A percentile compares a stretch with the other conserved stretches of the same genome.
Evolutionary conservation across 2,329 filamentous ascomycete species (phyloP).

Genomic region (Fusarium coicis): DNA sequence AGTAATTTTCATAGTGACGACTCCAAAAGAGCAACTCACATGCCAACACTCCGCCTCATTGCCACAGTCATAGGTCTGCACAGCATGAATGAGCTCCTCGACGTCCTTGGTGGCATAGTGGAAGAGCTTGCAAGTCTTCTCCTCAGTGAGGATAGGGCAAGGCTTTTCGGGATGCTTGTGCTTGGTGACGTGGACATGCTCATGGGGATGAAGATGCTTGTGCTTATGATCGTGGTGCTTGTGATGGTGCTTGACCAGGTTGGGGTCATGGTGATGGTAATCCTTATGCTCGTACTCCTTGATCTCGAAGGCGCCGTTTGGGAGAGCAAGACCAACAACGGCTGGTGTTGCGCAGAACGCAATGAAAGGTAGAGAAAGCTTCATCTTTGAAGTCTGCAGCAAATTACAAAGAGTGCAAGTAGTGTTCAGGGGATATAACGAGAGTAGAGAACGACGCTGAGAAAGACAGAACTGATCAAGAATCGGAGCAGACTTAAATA

Average conservation of each 20-base stretch:
- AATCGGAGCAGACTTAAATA: slow-evolving; percentile 18
- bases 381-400: slow-evolving; percentile 34
- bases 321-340: slow-evolving; percentile 8
- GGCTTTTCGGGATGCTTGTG: slow-evolving; percentile 31
- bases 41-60: slow-evolving; percentile 42
- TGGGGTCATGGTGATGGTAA: slow-evolving; percentile 14
- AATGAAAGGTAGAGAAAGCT: slow-evolving; percentile 33
- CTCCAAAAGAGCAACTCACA: slow-evolving; percentile 7
- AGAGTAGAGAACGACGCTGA: background rate
- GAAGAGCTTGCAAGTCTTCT: slow-evolving; percentile 39
- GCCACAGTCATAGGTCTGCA: slow-evolving; percentile 29
- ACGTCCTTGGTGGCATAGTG: slow-evolving; percentile 37
- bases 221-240: slow-evolving; percentile 28
- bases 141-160: slow-evolving; percentile 35
- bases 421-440: background rate
- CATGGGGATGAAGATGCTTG: slow-evolving; percentile 26
- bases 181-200: slow-evolving; percentile 20
- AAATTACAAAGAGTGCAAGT: background rate
- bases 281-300: slow-evolving; percentile 9
- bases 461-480: background rate
- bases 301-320: background rate
- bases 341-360: slow-evolving; percentile 37
- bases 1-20: background rate
- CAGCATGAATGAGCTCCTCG: slow-evolving; percentile 36
- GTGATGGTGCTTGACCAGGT: slow-evolving; percentile 9